Percentiles rank a stretch among this genome's conserved stretches.
phyloP scores from a whole-genome alignment of 495 filamentous ascomycete species.

The Lophiostoma macrostomum region DNA sequence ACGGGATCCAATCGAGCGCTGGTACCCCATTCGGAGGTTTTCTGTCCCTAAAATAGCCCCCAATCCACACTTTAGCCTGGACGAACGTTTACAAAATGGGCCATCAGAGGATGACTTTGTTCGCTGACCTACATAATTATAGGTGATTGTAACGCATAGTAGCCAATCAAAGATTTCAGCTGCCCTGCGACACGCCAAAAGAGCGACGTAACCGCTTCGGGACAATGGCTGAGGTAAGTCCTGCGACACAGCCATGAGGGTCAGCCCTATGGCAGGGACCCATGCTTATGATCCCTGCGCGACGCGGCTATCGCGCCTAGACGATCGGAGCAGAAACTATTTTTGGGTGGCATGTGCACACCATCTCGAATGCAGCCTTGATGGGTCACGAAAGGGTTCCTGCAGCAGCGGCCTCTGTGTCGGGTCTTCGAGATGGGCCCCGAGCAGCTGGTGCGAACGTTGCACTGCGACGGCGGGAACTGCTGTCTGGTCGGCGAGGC shows the following conservation, averaged over 20 bases:
- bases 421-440: conserved; percentile 2
- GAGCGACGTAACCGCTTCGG: conserved; percentile 5
- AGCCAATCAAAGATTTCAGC: conserved; percentile 11
- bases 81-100: background rate
- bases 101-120: background rate
- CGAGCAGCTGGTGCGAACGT: background rate
- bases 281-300: background rate
- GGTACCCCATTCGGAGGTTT: background rate
- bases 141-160: conserved; percentile 1
- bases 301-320: conserved; percentile 20
- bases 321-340: conserved; percentile 12
- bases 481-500: conserved; percentile 3
- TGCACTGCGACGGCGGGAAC: background rate
- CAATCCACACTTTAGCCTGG: background rate
- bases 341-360: conserved; percentile 9
- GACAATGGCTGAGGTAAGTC: conserved; percentile 21
- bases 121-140: conserved; percentile 4
- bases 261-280: conserved; percentile 22
- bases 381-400: conserved; percentile 20
- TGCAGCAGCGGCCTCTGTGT: conserved; percentile 16
- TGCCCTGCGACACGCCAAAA: background rate
- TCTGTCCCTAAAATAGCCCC: conserved; percentile 17
- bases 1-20: background rate
- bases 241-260: conserved; percentile 17
- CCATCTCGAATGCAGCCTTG: conserved; percentile 1